phyloP scores from a whole-genome alignment of 257 asterid species.

The Przewalskia tangutica region DNA sequence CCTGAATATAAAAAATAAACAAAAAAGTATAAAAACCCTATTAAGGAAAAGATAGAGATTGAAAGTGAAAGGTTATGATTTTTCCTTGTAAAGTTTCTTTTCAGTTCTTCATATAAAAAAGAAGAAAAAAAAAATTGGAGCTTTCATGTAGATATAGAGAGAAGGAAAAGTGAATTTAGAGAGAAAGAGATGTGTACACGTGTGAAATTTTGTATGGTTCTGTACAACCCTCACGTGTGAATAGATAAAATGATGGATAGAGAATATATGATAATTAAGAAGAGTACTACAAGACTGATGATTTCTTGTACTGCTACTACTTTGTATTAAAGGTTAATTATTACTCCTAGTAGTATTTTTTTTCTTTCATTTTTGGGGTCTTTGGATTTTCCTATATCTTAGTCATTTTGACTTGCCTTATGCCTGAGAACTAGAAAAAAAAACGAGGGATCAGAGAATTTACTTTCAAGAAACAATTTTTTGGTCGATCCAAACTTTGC shows the following conservation, averaged over 20 bases:
- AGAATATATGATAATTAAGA: constrained; percentile 35
- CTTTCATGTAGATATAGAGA: constrained; percentile 29
- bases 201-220: constrained; percentile 11
- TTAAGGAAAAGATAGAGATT: constrained; percentile 8
- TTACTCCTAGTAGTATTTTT: constrained; percentile 12
- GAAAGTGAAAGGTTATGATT: constrained; percentile 21
- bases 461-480: constrained; percentile 21
- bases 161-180: constrained; percentile 9
- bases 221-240: constrained; percentile 66
- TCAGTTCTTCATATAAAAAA: constrained; percentile 4
- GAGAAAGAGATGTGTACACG: constrained; percentile 12
- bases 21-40: constrained; percentile 10
- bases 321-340: constrained; percentile 17
- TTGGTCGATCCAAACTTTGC: constrained; percentile 34
- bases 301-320: constrained; percentile 37
- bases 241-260: constrained; percentile 39
- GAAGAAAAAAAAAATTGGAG: constrained; percentile 18
- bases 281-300: constrained; percentile 27
- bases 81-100: constrained; percentile 17
- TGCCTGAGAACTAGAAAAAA: constrained; percentile 5
- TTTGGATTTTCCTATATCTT: constrained; percentile 6
- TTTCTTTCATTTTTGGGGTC: constrained; percentile 4
- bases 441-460: constrained; percentile 43
- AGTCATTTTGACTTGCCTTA: background rate
- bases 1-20: too few species aligned